phyloP scores from a whole-genome alignment of 352 stramenopile genomes.

The Pseudoperonospora humuli region DNA sequence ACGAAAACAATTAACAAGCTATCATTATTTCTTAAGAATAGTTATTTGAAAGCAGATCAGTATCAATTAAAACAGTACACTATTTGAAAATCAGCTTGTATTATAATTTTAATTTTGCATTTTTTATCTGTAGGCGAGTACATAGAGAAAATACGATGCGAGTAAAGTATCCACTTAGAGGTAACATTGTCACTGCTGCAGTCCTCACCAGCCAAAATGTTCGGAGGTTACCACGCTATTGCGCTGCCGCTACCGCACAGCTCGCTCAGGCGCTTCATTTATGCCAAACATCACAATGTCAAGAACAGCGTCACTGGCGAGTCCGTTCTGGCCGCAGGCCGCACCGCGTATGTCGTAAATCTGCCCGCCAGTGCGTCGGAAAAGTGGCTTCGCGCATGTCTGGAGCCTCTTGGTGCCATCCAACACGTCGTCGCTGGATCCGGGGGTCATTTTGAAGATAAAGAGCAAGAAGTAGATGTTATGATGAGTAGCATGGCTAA shows the following conservation, averaged over 20 bases:
- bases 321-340: slow-evolving; percentile 43
- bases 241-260: slow-evolving; percentile 56
- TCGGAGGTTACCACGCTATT: slow-evolving; percentile 68
- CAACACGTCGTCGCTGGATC: slow-evolving; percentile 43
- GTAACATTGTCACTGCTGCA: too few relatives aligned
- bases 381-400: slow-evolving; percentile 43
- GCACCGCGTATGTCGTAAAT: slow-evolving; percentile 74
- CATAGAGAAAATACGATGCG: too few relatives aligned
- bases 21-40: too few relatives aligned
- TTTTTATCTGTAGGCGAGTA: too few relatives aligned
- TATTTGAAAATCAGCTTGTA: too few relatives aligned
- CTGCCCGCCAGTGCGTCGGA: slow-evolving; percentile 38
- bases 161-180: too few relatives aligned
- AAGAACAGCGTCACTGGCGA: slow-evolving; percentile 33
- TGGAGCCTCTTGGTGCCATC: slow-evolving; percentile 45
- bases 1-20: too few relatives aligned
- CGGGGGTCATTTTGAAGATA: slow-evolving; percentile 2
- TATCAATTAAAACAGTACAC: too few relatives aligned
- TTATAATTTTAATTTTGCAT: too few relatives aligned
- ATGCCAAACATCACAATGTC: slow-evolving; percentile 58
- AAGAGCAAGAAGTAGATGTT: slow-evolving; percentile 10
- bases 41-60: too few relatives aligned
- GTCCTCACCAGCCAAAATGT: neutral
- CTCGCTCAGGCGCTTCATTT: slow-evolving; percentile 62
- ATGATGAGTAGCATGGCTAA: slow-evolving; percentile 15